Base-by-base conservation (phyloP, 495 filamentous ascomycete genomes). In the Daldinia grandis region DNA sequence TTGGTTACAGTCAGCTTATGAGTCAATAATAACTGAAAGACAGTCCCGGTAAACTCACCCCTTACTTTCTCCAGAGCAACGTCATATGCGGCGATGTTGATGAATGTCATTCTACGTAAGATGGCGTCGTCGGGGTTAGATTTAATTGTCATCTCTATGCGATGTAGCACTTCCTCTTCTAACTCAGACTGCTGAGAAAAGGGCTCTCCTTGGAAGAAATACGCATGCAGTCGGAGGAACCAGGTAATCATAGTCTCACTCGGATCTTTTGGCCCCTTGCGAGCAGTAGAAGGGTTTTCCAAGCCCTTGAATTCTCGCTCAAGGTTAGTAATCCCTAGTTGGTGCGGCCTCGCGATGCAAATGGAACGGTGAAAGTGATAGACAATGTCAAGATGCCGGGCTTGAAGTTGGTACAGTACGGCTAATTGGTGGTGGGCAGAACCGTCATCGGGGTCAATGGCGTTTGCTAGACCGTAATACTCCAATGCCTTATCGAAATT, bases 311-410 rank as follows among this genome's bases (percentile, higher is more conserved):
- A 95, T 74, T 93, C 91, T 25, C 90, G 84, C 68, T 92, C 90
- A 27, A 99, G 84, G 69, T 98, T 99, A 6, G 79, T 79, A 30
- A 84, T 81, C 2, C 93, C 94, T 7, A 86, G 80, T 5, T 91
- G 89, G 75, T 95, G 89, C 4, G 94, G 92, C 37, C 90, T 85
- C 30, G 88, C 82, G 35, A 89, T 88, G 2, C 89, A 88, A 42
- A 94, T 81, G 17, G 93, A 91, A 58, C 94, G 87, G 74, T 97
- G 97, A 12, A 98, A 85, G 78, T 98, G 89, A 74, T 98, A 98
- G 0, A 93, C 90, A 3, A 93, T 89, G 24, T 91, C 86, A 24
- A 98, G 84, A 76, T 97, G 91, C 65, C 93, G 89, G 17, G 81
- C 85, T 73, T 92, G 90, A 54, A 90, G 89, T 42, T 89, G 84